Percentiles rank a stretch among this genome's conserved stretches.
These are phyloP conservation scores for Quercus wislizeni DNA, from an alignment of 306 rosid genomes.

Conservation along the genomic window DNA sequence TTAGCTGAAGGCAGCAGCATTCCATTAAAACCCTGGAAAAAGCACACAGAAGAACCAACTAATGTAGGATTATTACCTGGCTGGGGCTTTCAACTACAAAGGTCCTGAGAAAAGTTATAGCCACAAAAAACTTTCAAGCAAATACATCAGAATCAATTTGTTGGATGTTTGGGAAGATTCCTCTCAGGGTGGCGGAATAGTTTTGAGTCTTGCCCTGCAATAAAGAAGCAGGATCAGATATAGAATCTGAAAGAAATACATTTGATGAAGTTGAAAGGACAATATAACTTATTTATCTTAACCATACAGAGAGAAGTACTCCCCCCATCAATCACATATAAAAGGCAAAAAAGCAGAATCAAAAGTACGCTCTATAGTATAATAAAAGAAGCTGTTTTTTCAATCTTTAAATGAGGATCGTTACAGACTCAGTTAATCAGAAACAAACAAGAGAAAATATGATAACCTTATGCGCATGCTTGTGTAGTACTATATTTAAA, in stretches of 20 bases:
- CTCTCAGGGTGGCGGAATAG: conserved; percentile 43
- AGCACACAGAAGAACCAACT: neutral
- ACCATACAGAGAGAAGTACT: neutral
- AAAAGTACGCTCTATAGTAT: neutral
- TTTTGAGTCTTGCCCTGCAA: conserved; percentile 71
- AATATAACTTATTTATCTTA: neutral
- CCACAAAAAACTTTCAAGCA: conserved; percentile 36
- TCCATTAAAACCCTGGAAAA: neutral
- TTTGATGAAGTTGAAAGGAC: neutral
- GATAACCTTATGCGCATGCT: neutral
- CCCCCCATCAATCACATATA: neutral
- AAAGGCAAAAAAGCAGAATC: neutral
- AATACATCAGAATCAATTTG: conserved; percentile 74
- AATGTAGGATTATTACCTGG: neutral
- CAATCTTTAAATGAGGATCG: neutral
- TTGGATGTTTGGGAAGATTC: conserved; percentile 63
- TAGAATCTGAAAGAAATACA: conserved; percentile 15
- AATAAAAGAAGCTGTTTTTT: neutral
- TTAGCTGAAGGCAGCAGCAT: neutral
- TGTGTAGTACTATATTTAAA: neutral
- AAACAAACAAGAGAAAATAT: neutral
- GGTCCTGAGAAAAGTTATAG: conserved; percentile 8
- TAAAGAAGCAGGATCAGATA: conserved; percentile 22
- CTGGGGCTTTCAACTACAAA: conserved; percentile 15
- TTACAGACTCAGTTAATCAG: neutral